Base-by-base conservation (phyloP, 495 filamentous ascomycete species). In the Tuber borchii region DNA sequence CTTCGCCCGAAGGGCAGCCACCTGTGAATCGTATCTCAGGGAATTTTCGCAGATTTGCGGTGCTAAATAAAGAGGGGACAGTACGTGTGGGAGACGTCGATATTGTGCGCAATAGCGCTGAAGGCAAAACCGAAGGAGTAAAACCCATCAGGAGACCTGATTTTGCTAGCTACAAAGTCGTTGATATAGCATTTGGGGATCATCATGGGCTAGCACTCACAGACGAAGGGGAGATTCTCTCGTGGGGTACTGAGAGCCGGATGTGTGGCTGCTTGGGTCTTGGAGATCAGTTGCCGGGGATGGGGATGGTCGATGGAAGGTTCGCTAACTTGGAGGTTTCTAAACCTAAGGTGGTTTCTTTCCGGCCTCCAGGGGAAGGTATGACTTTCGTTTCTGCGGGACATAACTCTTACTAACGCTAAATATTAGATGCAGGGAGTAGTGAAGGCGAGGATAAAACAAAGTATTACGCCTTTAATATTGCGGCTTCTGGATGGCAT, bases 191-290 rank as follows among this genome's bases (percentile, higher is more conserved):
- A n/a, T 83, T 83, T 56, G 81, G 81, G 16, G 81, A 83, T 48
- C 82, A 80, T 40, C 81, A 83, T 56, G 78, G 48, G 61, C 78
- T 83, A 8, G 80, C 81, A n/a, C 69, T 83, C 19, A 83, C 80
- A 20, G 45, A 72, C 43, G 73, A 75, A 20, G 81, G 81, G 26
- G 78, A 56, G 69, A 74, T 83, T 31, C 73, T 83, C n/a, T 80
- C 81, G 34, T 83, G 81, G 81, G 81, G 81, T 16, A 37, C 71
- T 31, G 81, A 83, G 74, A 71, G 75, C 16, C 70, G 74, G 65
- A 73, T 68, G 43, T 83, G 81, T 39, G 81, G 81, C 46, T 78
- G 75, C 8, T 70, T 83, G 43, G 81, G 81, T 20, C 77, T 80
- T 43, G 81, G 81, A 10, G 68, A 43, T 22, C 56, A 46, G 75